Conservation (phyloP, 345 rosid species). For the Microcos paniculata region DNA sequence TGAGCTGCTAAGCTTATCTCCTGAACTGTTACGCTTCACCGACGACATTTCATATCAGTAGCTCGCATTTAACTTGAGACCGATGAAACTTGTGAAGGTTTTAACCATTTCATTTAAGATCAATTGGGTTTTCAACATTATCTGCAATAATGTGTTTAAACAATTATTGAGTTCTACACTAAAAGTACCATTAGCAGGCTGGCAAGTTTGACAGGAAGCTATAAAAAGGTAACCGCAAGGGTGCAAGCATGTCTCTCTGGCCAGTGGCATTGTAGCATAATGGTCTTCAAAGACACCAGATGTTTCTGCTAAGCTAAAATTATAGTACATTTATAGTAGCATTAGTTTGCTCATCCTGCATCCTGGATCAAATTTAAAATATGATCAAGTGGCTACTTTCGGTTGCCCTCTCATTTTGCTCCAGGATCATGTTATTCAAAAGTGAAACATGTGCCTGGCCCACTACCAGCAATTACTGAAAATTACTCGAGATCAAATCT, state of each 20-base stretch:
- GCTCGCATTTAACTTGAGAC: no score
- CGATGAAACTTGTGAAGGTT: neutral
- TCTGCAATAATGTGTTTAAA: neutral
- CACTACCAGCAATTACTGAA: constrained; percentile 8
- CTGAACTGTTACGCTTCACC: no score
- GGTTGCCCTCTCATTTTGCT: constrained; percentile 11
- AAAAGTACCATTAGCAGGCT: neutral
- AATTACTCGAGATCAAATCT: constrained; percentile 6
- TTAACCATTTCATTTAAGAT: neutral
- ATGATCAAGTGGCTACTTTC: constrained; percentile 9
- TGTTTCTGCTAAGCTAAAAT: neutral
- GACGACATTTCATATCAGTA: no score
- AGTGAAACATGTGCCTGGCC: constrained; percentile 10
- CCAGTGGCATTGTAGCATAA: neutral
- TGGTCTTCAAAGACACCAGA: neutral
- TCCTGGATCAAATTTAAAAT: neutral
- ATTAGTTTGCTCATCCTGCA: neutral
- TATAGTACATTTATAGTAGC: neutral
- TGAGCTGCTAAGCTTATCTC: no score
- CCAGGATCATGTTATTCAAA: constrained; percentile 4
- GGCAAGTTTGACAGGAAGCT: constrained; percentile 8
- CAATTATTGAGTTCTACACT: neutral
- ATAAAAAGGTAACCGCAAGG: neutral
- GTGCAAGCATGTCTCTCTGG: neutral
- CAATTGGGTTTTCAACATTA: neutral